Conservation (phyloP, 2,329 filamentous ascomycete species). For the Lachnellula hyalina region DNA sequence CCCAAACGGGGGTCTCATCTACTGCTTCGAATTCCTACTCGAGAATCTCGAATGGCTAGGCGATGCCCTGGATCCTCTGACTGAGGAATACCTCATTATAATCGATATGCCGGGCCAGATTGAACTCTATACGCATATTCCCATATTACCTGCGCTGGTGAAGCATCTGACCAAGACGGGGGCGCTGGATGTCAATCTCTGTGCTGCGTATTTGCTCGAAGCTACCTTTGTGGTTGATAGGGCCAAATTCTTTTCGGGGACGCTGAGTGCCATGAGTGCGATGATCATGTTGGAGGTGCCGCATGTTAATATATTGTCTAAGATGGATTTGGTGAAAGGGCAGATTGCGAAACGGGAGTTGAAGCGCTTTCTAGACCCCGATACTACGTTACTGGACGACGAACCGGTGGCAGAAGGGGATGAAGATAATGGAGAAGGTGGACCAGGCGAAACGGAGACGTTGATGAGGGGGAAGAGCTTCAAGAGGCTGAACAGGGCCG, state of each 20-base stretch:
- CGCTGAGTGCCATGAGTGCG: slow-evolving; percentile 92
- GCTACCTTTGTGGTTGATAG: slow-evolving; percentile 93
- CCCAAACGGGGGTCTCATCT: slow-evolving; percentile 88
- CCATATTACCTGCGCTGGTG: slow-evolving; percentile 79
- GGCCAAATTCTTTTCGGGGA: slow-evolving; percentile 96
- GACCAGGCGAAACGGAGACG: slow-evolving; percentile 56
- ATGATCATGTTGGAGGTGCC: slow-evolving; percentile 99
- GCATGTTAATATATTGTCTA: slow-evolving; percentile 92
- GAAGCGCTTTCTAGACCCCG: slow-evolving; percentile 84
- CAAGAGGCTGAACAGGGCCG: slow-evolving; percentile 76
- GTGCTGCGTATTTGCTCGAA: slow-evolving; percentile 90
- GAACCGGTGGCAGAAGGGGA: slow-evolving; percentile 41
- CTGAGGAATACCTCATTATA: slow-evolving; percentile 94
- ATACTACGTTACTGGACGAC: slow-evolving; percentile 75
- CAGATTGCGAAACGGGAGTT: slow-evolving; percentile 83
- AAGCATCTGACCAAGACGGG: slow-evolving; percentile 75
- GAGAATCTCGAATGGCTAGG: slow-evolving; percentile 91
- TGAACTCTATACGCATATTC: slow-evolving; percentile 95
- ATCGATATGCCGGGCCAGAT: slow-evolving; percentile 99
- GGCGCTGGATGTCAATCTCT: slow-evolving; percentile 82
- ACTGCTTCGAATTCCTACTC: slow-evolving; percentile 94
- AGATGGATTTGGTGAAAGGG: slow-evolving; percentile 95
- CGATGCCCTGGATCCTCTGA: slow-evolving; percentile 75
- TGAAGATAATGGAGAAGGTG: slow-evolving; percentile 45
- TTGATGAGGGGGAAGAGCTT: slow-evolving; percentile 82